phyloP scores from a whole-genome alignment of 495 filamentous ascomycete genomes.

The Aspergillus leporis region DNA sequence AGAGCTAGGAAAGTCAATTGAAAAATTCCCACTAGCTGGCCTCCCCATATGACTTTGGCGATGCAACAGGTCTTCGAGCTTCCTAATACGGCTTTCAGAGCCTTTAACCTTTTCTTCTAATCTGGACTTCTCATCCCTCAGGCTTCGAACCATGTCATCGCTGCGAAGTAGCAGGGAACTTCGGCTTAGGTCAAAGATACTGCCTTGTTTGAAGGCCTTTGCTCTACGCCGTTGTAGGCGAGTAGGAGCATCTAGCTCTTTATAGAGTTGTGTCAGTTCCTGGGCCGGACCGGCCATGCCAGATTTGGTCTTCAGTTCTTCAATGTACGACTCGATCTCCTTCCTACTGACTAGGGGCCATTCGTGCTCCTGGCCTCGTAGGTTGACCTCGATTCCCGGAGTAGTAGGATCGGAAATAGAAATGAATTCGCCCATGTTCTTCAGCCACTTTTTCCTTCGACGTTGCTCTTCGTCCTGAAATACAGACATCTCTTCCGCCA shows the following conservation, averaged over 20 bases:
- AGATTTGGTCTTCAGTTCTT: slow-evolving; percentile 46
- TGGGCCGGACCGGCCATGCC: slow-evolving; percentile 42
- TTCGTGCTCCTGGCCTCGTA: slow-evolving; percentile 73
- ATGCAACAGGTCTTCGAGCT: slow-evolving; percentile 91
- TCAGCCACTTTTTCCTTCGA: slow-evolving; percentile 86
- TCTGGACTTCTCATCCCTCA: slow-evolving; percentile 78
- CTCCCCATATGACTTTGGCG: slow-evolving; percentile 73
- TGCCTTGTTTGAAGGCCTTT: slow-evolving; percentile 94
- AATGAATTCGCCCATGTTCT: slow-evolving; percentile 63
- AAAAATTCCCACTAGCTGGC: slow-evolving; percentile 71
- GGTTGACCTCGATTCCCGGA: slow-evolving; percentile 79
- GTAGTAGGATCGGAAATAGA: slow-evolving; percentile 63
- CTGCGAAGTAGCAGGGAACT: slow-evolving; percentile 78
- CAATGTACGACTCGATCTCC: slow-evolving; percentile 57
- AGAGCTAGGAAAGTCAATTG: slow-evolving; percentile 46
- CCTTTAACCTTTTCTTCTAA: slow-evolving; percentile 80
- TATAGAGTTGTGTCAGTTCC: slow-evolving; percentile 68
- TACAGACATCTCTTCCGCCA: slow-evolving; percentile 88
- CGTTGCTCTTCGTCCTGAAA: slow-evolving; percentile 90
- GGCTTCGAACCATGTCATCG: slow-evolving; percentile 71
- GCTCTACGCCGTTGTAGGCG: slow-evolving; percentile 74
- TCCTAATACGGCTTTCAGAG: slow-evolving; percentile 86
- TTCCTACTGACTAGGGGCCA: slow-evolving; percentile 69
- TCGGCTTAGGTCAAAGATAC: slow-evolving; percentile 79
- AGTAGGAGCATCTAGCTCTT: slow-evolving; percentile 65